Base-by-base conservation (phyloP, 352 stramenopile genomes). In the Pythium aquatile region DNA sequence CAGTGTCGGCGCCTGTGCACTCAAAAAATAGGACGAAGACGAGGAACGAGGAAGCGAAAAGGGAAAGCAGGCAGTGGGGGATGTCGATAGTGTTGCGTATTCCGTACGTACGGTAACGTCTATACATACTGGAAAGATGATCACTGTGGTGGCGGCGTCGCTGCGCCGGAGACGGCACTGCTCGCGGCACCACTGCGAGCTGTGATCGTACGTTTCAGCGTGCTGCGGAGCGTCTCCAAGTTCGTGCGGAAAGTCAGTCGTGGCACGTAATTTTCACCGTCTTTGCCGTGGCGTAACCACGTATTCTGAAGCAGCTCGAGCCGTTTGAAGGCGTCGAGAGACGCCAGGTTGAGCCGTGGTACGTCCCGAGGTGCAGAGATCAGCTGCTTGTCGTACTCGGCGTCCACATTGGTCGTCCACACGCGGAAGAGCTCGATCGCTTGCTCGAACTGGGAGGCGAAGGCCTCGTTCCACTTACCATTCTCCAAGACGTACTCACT, bases 331-430 rank as follows among this genome's bases (percentile, higher is more conserved):
- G 73, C 75, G 10, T 73, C 71, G 10, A 65, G 44, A 0, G 39
- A 55, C 1, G 40, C 29, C 47, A 69, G 13, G 4, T 28, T 53
- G 37, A 69, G 56, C 24, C 63, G 63, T 16, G 56, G 55, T 17
- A 69, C 49, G 16, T 64, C 48, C 1, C 39, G 55, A 3, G 55
- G 56, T 5, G 63, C 63, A 39, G 47, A 13, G 55, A 69, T 64
- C 8, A 65, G 37, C 13, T 58, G 37, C 37, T 60, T 67, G 62
- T 86, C 86, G 67, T 84, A 89, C 55, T 81, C 73, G 42, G 75
- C 75, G 62, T 89, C 80, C 24, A 82, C 49, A 28, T 73, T 66
- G 5, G 76, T 65, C n/a, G 58, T 75, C 76, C 76, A 89, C 3
- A 74, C 72, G 2, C 78, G 80, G 6, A 87, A 66, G 54, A 70